Conservation (phyloP, 129 eudicot species). For the Pseudognaphalium luteoalbum region DNA sequence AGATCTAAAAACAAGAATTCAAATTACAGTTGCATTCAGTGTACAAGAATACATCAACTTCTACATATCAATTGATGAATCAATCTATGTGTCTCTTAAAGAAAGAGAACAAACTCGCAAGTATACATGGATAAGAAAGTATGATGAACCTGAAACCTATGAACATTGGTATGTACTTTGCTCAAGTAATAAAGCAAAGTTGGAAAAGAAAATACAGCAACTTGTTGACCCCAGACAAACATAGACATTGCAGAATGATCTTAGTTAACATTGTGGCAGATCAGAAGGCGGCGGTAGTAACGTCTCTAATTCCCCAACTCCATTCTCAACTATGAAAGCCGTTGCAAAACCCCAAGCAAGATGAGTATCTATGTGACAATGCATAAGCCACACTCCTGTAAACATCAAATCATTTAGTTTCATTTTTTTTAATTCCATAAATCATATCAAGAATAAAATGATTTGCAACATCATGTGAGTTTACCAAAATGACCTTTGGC, state of each 20-base stretch:
- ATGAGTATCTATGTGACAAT: slow-evolving; percentile 52
- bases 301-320: slow-evolving; percentile 51
- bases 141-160: slow-evolving; percentile 18
- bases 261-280: slow-evolving; percentile 57
- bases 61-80: slow-evolving; percentile 23
- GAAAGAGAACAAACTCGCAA: slow-evolving; percentile 20
- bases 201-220: slow-evolving; percentile 7
- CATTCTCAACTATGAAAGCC: slow-evolving; percentile 71
- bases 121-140: slow-evolving; percentile 17
- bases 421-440: background rate
- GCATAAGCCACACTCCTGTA: slow-evolving; percentile 34
- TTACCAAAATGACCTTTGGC: background rate
- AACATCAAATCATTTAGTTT: background rate
- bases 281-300: slow-evolving; percentile 80
- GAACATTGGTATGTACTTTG: slow-evolving; percentile 9
- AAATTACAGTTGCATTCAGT: background rate
- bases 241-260: background rate
- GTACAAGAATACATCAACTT: slow-evolving; percentile 19
- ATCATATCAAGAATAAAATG: slow-evolving; percentile 3
- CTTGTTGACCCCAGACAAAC: slow-evolving; percentile 14
- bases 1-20: background rate
- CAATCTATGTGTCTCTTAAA: slow-evolving; percentile 22
- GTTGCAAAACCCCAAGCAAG: slow-evolving; percentile 83
- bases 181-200: slow-evolving; percentile 24
- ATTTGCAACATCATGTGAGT: background rate